Evolutionary conservation across 331 rosid genomes (phyloP), one percentile per base, ranked within the genome.

Genomic region (Pyrus hybrid): DNA sequence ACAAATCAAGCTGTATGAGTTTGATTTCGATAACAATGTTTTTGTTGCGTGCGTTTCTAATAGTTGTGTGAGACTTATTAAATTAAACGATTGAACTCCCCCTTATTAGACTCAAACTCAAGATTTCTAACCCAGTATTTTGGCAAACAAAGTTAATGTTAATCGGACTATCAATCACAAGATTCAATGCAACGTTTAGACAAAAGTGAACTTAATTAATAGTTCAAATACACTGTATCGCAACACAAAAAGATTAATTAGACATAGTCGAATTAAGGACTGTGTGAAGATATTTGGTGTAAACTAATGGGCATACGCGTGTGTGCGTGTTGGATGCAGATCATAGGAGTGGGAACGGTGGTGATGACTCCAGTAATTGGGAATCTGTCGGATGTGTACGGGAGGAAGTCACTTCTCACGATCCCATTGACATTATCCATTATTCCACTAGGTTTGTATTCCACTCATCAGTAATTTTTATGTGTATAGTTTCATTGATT

Each of bases 361-460:
- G 79, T 91, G 82, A 85, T 87, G 58, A 91, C 97, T 0, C 98
- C 98, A 0, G 4, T 93, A 12, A 74, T 93, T 4, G 98, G 98
- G 63, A 93, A 86, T 67, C 76, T 93, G 62, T 93, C 98, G 3
- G 98, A 93, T 74, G 57, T 74, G 57, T 82, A 89, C 28, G 98
- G 98, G 9, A 80, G 98, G 69, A 93, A 93, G 75, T 73, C 91
- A 0, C 51, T 93, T 53, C 85, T 93, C 72, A 91, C 97, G 11
- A 68, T 93, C 49, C 97, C 98, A 8, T 67, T 89, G 35, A 43
- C 81, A 0, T 16, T 89, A 14, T 63, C 96, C 37, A 78, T 93
- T 49, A 79, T 93, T 65, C 98, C 98, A 30, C 80, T 80, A 7
- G 92, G 98, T 85, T 33, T 5, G 21, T 23, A 4, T 58, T 3